A percentile compares a stretch with the other conserved stretches of the same genome.
Conservation (phyloP, 2,329 filamentous ascomycete genomes). For the Didymella sp. region DNA sequence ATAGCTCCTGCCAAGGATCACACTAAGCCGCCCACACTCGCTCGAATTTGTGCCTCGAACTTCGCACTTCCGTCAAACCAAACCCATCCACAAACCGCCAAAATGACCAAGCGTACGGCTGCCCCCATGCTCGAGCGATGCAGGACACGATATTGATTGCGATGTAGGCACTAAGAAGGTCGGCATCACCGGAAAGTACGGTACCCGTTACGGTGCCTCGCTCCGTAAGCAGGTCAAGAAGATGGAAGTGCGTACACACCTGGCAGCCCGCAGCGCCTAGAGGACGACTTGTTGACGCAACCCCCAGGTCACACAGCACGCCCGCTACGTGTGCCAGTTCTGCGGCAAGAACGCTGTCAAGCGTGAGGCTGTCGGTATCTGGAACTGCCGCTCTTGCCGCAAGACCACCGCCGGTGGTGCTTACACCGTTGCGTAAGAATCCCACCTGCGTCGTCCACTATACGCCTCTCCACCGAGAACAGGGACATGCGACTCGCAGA, state of each 20-base stretch:
- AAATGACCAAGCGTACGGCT: slow-evolving; percentile 59
- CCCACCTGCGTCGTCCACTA: slow-evolving; percentile 7
- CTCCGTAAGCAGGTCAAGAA: slow-evolving; percentile 99
- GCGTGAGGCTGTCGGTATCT: slow-evolving; percentile 90
- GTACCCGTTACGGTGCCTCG: slow-evolving; percentile 97
- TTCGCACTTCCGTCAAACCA: slow-evolving; percentile 27
- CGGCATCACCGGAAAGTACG: slow-evolving; percentile 97
- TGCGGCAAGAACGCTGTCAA: slow-evolving; percentile 89
- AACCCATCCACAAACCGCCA: slow-evolving; percentile 52
- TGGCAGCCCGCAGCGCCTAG: slow-evolving; percentile 9
- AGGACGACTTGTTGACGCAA: slow-evolving; percentile 30
- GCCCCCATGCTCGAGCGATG: slow-evolving; percentile 8
- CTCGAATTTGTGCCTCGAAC: slow-evolving; percentile 16
- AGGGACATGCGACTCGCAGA: neutral
- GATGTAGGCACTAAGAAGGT: slow-evolving; percentile 65
- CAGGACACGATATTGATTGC: slow-evolving; percentile 28
- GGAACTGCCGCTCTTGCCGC: slow-evolving; percentile 94
- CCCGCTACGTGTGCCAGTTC: slow-evolving; percentile 95
- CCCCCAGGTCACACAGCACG: slow-evolving; percentile 84
- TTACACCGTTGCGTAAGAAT: slow-evolving; percentile 90
- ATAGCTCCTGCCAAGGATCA: slow-evolving; percentile 15
- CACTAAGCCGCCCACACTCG: slow-evolving; percentile 20
- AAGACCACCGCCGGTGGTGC: slow-evolving; percentile 94
- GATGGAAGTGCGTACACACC: slow-evolving; percentile 70
- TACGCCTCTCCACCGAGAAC: neutral